Evolutionary conservation across 2,329 filamentous ascomycete species (phyloP).

Genomic region (Colletotrichum lentis): DNA sequence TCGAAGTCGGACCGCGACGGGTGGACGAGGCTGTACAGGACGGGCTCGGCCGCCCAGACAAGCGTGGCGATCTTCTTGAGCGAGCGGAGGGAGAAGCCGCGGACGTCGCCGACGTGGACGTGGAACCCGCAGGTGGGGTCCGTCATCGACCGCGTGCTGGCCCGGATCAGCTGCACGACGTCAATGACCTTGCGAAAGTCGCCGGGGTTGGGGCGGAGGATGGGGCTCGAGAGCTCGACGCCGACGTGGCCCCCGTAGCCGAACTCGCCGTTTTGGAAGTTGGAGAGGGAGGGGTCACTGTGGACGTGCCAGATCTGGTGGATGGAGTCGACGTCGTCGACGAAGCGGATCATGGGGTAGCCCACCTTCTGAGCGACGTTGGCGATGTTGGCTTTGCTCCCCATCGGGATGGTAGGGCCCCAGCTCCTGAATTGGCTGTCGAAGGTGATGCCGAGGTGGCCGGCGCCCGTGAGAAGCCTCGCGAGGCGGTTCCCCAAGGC

Average conservation of each 20-base stretch:
- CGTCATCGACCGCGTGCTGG: conserved; percentile 7
- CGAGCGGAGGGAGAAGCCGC: conserved; percentile 9
- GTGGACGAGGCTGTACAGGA: conserved; percentile 13
- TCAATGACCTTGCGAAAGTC: conserved; percentile 10
- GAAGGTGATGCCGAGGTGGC: conserved; percentile 3
- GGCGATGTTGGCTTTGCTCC: neutral
- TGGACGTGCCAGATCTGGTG: conserved; percentile 25
- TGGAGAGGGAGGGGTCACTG: conserved; percentile 12
- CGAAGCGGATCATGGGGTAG: neutral
- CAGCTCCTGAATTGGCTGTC: neutral
- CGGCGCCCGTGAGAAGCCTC: neutral
- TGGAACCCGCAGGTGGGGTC: conserved; percentile 19
- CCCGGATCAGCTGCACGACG: conserved; percentile 17
- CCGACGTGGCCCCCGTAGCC: conserved; percentile 24
- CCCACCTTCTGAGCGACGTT: neutral
- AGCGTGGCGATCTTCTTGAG: conserved; percentile 23
- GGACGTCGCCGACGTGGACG: conserved; percentile 25
- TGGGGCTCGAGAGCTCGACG: conserved; percentile 25
- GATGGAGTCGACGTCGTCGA: neutral
- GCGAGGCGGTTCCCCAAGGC: conserved; percentile 2
- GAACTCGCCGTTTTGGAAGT: neutral
- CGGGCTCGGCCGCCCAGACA: conserved; percentile 13
- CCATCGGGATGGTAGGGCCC: neutral
- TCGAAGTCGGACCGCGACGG: neutral
- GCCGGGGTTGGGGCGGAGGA: neutral